Conservation (phyloP, 106 monocot species). For the Dendrobium chrysotoxum region DNA sequence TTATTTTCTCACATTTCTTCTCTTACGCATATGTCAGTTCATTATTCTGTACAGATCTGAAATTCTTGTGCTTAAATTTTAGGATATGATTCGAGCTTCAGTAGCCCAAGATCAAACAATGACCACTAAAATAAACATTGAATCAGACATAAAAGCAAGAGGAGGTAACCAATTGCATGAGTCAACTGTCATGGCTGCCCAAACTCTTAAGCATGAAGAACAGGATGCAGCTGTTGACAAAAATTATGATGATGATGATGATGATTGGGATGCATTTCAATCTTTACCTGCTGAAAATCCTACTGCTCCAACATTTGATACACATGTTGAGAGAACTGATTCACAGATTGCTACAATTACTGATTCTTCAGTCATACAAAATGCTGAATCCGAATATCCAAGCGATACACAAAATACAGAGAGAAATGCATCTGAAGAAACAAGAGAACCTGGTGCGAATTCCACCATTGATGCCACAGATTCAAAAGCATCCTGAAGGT, state of each 20-base stretch:
- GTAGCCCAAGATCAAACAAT: slow-evolving; percentile 35
- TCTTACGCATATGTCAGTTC: not conserved
- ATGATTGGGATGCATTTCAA: slow-evolving; percentile 96
- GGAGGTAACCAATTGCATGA: slow-evolving; percentile 16
- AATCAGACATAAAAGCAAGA: slow-evolving; percentile 13
- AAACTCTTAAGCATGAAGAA: slow-evolving; percentile 1
- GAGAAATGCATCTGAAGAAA: not conserved
- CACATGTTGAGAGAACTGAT: not conserved
- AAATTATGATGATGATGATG: slow-evolving; percentile 41
- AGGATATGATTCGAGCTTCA: slow-evolving; percentile 87
- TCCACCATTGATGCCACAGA: not conserved
- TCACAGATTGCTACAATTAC: not conserved
- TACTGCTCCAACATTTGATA: not conserved
- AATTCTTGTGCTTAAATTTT: slow-evolving; percentile 12
- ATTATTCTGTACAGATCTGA: not conserved
- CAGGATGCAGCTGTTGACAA: slow-evolving; percentile 11
- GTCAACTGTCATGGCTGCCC: slow-evolving; percentile 7
- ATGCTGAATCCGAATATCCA: not conserved
- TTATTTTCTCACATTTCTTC: not conserved
- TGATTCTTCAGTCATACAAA: not conserved
- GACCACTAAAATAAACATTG: slow-evolving; percentile 15
- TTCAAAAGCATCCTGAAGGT: not conserved
- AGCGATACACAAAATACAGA: not conserved
- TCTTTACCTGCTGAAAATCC: slow-evolving; percentile 54
- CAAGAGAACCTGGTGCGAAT: not conserved